Base-by-base conservation (phyloP, 768 basidiomycete genomes). In the Xerocomus spinulosus region DNA sequence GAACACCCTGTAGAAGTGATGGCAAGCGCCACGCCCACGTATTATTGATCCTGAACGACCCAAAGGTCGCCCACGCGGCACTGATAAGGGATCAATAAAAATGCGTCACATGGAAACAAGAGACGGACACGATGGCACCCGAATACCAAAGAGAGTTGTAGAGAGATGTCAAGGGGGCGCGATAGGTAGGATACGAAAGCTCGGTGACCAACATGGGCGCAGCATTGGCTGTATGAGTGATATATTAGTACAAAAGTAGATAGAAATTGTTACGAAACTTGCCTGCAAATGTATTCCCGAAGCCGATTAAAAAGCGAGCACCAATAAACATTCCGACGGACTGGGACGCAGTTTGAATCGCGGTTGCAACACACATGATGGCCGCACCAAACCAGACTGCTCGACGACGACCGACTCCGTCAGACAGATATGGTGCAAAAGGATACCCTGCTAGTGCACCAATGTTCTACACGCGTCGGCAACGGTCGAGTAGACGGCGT, bases 71-170 rank as follows among this genome's bases (percentile, higher is more conserved):
- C 90, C 88, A 92, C 4, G 87, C 87, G 26, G 87, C 81, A 50
- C 79, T 81, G 32, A 10, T 34, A 38, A 24, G 39, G 36, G 26
- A 15, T 36, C 1, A 26, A n/a, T n/a, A 9, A 20, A 6, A 1
- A 18, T 2, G n/a, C 24, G 17, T 25, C 25, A 36, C 12, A 17
- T 28, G 20, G 12, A 43, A 25, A 17, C 23, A 36, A 33, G 50
- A 46, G 26, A 48, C 17, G 72, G 50, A 80, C 81, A 89, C 61
- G 62, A 90, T 87, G 49, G 86, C 77, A 46, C 89, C 90, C n/a
- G 85, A 83, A 60, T 88, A 88, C 88, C 90, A 92, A 51, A 90
- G 79, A 21, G 85, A 82, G 74, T 89, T 88, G 72, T 86, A 89
- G 41, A 80, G 70, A 1, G 86, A 82, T 9, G 87, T 92, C 50